Base-by-base conservation (phyloP, 495 filamentous ascomycete species). In the Daldinia grandis region DNA sequence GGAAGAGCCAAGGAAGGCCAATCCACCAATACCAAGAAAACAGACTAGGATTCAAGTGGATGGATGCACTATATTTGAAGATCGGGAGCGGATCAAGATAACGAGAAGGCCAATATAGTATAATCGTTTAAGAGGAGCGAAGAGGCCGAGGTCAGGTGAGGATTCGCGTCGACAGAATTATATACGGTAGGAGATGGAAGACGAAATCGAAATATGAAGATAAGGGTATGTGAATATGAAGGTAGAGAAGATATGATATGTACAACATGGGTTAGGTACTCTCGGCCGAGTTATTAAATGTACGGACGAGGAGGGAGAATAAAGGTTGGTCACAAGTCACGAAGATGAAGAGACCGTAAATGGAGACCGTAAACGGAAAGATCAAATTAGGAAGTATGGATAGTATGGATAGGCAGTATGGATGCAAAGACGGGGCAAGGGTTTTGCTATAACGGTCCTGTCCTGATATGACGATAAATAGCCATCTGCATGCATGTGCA, bases 21-120 rank as follows among this genome's bases (percentile, higher is more conserved):
- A 62, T 56, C 65, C 65, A 68, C 64, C 60, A 61, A 62, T 56
- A 62, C 70, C 63, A 67, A 64, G 63, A 68, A 68, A 64, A 50
- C 38, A 15, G 49, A 58, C 56, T 5, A 38, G 56, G 61, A 44
- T 47, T 25, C 12, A 53, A 30, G 37, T 19, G 58, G 44, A 33
- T 49, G 42, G 55, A 57, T 58, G 24, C 27, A 51, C 62, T 60
- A 55, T 50, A 35, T 63, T 63, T n/a, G 58, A 67, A 28, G 54
- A 64, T 63, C 59, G 53, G 38, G 33, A 40, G 64, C 53, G 51
- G 59, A 7, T 37, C 58, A 50, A 40, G 62, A 63, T 64, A 64
- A 72, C 30, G 54, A 64, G 58, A 64, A 49, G 17, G 5, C 54
- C 19, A 33, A 57, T 57, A 57, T 57, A 38, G 12, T 38, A 38